Conservation (phyloP, 495 filamentous ascomycete species). For the Opeltia flavorubescens region DNA sequence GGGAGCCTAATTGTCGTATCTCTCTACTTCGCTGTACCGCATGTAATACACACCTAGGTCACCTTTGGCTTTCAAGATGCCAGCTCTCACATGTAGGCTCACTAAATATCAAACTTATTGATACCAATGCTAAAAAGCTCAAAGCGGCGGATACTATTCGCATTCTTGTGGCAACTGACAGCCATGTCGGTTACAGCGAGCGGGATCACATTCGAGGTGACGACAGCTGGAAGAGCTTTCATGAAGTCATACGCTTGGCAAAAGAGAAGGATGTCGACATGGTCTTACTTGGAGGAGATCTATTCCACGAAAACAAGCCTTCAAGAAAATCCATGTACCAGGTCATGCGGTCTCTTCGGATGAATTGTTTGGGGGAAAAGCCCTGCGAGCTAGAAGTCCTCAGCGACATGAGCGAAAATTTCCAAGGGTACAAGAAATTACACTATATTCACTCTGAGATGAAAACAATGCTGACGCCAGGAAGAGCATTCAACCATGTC, state of each 20-base stretch:
- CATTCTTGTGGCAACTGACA: constrained; percentile 87
- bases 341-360: constrained; percentile 82
- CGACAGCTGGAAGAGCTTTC: constrained; percentile 93
- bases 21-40: background rate
- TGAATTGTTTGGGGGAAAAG: constrained; percentile 88
- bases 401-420: constrained; percentile 79
- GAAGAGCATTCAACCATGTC: constrained; percentile 68
- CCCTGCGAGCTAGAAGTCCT: constrained; percentile 93
- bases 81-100: constrained; percentile 8
- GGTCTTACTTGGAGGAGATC: constrained; percentile 84
- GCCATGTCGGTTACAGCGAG: constrained; percentile 93
- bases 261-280: constrained; percentile 86
- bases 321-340: constrained; percentile 95
- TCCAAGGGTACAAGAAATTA: constrained; percentile 46
- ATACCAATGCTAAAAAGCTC: background rate
- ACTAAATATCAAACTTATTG: background rate
- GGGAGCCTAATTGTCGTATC: background rate
- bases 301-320: constrained; percentile 98
- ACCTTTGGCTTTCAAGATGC: constrained; percentile 8
- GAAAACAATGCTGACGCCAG: background rate
- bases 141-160: constrained; percentile 80
- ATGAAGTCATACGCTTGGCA: constrained; percentile 87
- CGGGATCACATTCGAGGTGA: constrained; percentile 85
- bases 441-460: background rate
- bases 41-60: too few relatives aligned